Evolutionary conservation across 1,139 yeast genomes (phyloP).

Genomic region (Candida sanyaensis): DNA sequence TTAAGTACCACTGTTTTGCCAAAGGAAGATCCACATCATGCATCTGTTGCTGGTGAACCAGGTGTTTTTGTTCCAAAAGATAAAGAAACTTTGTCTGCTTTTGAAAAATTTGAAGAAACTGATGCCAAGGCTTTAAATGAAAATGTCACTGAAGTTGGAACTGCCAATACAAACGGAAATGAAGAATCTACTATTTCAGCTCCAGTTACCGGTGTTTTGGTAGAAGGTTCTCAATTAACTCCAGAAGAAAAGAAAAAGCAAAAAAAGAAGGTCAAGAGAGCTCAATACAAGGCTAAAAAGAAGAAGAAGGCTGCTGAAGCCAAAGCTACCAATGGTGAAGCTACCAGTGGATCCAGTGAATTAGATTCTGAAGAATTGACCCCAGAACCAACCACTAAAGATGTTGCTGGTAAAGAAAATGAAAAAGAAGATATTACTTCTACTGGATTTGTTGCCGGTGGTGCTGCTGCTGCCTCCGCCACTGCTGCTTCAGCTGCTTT

Average conservation of each 20-base stretch:
- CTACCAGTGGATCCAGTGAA: conserved; percentile 17
- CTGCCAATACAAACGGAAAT: conserved; percentile 10
- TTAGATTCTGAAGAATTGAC: conserved; percentile 19
- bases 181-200: conserved; percentile 5
- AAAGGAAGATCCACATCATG: conserved; percentile 47
- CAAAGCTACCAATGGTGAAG: conserved; percentile 25
- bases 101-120: conserved; percentile 33
- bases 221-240: conserved; percentile 22
- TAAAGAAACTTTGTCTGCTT: conserved; percentile 41
- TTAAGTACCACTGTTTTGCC: conserved; percentile 59
- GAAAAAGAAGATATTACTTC: conserved; percentile 8
- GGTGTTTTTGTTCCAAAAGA: conserved; percentile 49
- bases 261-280: conserved; percentile 51
- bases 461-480: conserved; percentile 12
- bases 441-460: conserved; percentile 11
- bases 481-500: conserved; percentile 9
- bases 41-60: conserved; percentile 51
- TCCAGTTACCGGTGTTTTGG: conserved; percentile 7
- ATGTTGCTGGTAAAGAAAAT: conserved; percentile 21
- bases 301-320: conserved; percentile 45
- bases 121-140: conserved; percentile 52
- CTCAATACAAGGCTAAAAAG: conserved; percentile 48
- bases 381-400: conserved; percentile 22
- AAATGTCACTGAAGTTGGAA: conserved; percentile 11
- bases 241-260: conserved; percentile 48